Evolutionary conservation across 2,329 filamentous ascomycete species (phyloP), one percentile per base, ranked within the genome.

Genomic region (Apiospora marii): DNA sequence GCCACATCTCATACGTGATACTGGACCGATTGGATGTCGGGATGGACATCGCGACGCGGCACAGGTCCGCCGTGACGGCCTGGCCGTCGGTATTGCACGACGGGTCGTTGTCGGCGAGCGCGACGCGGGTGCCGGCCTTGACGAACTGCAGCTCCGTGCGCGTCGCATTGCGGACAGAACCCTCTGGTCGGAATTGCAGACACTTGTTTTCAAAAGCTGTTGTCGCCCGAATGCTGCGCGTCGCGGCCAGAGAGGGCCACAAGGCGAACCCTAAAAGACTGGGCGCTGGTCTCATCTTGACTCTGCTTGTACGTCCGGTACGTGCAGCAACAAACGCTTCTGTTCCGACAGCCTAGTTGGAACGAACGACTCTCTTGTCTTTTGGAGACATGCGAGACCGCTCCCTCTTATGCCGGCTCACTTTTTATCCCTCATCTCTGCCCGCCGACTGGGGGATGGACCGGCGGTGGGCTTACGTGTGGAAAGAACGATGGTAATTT

Each of bases 1-100:
- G 77, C 86, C 85, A 87, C 1, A 84, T 78, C 74, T 88, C 86
- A 27, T 85, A 77, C 5, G 79, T 83, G 44, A 88, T 83, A 49
- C 84, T 82, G 37, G 85, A 86, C 43, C 79, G 81, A 30, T 82
- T 79, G 16, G 78, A 79, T 1, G 78, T 80, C 13, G 74, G 72
- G 14, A 81, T 75, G 8, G 74, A 75, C 67, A 82, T 69, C 4
- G 76, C 75, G 14, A 82, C 71, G 2, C 80, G 80, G 64, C 80
- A 82, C 22, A 81, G 44, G 68, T 80, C 77, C 5, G 70, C 73
- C 4, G 49, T 6, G 0, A 74, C 75, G 7, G 58, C 30, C 51
- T 77, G 77, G 22, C 73, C 74, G 12, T 68, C 34, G 3, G 74
- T 72, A 48, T 27, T 58, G 51, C 76, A 77, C 7, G 75, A 73